Base-by-base conservation (phyloP, 2,329 filamentous ascomycete species). In the Dothideomycetes sp. region DNA sequence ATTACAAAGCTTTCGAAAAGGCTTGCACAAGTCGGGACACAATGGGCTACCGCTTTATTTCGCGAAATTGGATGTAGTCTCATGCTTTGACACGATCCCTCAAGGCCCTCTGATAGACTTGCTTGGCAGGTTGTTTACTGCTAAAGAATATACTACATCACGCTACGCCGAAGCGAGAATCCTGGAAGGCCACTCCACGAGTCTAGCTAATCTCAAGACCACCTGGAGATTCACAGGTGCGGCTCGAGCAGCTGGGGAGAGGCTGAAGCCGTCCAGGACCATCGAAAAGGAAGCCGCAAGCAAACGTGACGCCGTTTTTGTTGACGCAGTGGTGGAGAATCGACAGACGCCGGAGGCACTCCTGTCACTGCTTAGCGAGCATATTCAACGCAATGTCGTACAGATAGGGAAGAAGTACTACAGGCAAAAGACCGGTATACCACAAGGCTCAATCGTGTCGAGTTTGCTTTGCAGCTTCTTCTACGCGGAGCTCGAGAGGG, bases 1-100 rank as follows among this genome's bases (percentile, higher is more conserved):
- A 15, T 62, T 98, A 16, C 82, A 80, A 45, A 52, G 48, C 0
- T 96, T 94, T 63, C 81, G 81, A 47, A 51, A 60, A 2, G 59
- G 48, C 1, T 56, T 82, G 9, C 34, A 48, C 18, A 38, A 54
- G 22, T 52, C 57, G 17, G 59, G 61, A 0, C 42, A 59, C 2
- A 46, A 47, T 0, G 50, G 60, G 0, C 51, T 55, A 7, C 66
- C 60, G 4, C 61, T 95, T 1, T 96, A 84, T 60, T 94, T 96
- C 60, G 88, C 80, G 44, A 98, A 98, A 57, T 69, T 94, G 10
- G 91, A 98, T 54, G 88, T 98, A 15, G 76, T 84, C 55, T 78
- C 85, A 2, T 94, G 89, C 50, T 98, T 95, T 56, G 91, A 98
- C 59, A 94, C 84, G 0, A 95, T 98, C 33, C 91, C 91, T 0